Percentiles rank a stretch among this genome's conserved stretches.
Evolutionary conservation across 805 yeast species (phyloP).

Genomic region (Saccharomycopsis olivae): DNA sequence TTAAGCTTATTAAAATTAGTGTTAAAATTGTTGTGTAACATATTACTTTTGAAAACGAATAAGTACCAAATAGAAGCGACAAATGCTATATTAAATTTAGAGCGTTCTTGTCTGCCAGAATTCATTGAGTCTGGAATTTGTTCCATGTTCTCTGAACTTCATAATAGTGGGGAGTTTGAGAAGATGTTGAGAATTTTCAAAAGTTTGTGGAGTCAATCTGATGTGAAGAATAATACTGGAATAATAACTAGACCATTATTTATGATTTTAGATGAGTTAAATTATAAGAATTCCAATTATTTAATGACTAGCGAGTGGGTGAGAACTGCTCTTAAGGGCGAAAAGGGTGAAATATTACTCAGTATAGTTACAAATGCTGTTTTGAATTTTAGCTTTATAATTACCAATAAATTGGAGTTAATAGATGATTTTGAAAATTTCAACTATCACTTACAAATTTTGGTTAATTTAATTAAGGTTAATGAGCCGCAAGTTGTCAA

Average conservation of each 20-base stretch:
- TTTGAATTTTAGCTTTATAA: conserved; percentile 29
- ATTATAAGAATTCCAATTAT: conserved; percentile 27
- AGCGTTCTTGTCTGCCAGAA: conserved; percentile 37
- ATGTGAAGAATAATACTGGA: conserved; percentile 26
- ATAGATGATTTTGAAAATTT: conserved; percentile 56
- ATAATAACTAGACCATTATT: conserved; percentile 51
- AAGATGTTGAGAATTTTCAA: conserved; percentile 25
- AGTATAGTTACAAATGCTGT: conserved; percentile 49
- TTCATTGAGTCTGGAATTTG: conserved; percentile 69
- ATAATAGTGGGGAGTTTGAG: conserved; percentile 24
- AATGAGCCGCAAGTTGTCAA: conserved; percentile 34
- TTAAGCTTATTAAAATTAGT: conserved; percentile 31
- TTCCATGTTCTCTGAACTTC: conserved; percentile 36
- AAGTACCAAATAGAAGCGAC: conserved; percentile 62
- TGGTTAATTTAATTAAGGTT: conserved; percentile 41
- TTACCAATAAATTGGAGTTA: conserved; percentile 18
- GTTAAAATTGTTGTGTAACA: conserved; percentile 42
- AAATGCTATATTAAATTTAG: conserved; percentile 50
- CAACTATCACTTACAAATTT: conserved; percentile 46
- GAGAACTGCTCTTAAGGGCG: conserved; percentile 32
- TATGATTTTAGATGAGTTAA: conserved; percentile 54
- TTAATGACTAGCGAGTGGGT: conserved; percentile 41
- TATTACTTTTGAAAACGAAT: conserved; percentile 39
- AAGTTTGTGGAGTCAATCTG: conserved; percentile 66
- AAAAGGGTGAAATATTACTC: conserved; percentile 51